Conservation (phyloP, 2,329 filamentous ascomycete species). For the Eurotiales sp. region DNA sequence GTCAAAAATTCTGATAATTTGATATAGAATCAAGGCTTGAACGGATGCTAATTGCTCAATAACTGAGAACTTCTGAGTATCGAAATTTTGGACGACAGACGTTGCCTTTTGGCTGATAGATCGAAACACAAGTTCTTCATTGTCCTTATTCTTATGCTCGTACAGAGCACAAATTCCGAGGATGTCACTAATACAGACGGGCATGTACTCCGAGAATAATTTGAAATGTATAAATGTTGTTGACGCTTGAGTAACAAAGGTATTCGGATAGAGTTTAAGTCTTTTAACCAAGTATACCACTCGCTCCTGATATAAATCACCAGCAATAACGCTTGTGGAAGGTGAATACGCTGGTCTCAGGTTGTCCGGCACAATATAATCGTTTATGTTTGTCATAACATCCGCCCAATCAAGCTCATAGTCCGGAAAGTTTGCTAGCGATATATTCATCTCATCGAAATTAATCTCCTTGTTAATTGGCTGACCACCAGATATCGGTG, state of each 20-base stretch:
- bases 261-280: slow-evolving; percentile 2
- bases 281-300: slow-evolving; percentile 8
- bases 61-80: neutral
- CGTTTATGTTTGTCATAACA: slow-evolving; percentile 10
- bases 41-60: slow-evolving; percentile 37
- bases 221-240: slow-evolving; percentile 6
- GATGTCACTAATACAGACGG: neutral
- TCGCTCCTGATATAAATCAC: slow-evolving; percentile 13
- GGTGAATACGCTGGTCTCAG: neutral
- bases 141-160: slow-evolving; percentile 1
- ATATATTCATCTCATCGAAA: neutral
- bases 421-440: slow-evolving; percentile 8
- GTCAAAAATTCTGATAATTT: slow-evolving; percentile 48
- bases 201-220: neutral
- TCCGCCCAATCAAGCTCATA: slow-evolving; percentile 12
- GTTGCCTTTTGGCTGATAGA: neutral
- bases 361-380: slow-evolving; percentile 9
- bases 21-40: slow-evolving; percentile 46
- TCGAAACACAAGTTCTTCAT: slow-evolving; percentile 3
- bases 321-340: slow-evolving; percentile 5
- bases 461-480: neutral
- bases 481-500: neutral
- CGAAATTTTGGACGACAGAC: slow-evolving; percentile 5
- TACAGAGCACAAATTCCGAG: slow-evolving; percentile 6
- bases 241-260: neutral